Conservation (phyloP, 352 stramenopile species). For the Globisporangium sylvaticum region DNA sequence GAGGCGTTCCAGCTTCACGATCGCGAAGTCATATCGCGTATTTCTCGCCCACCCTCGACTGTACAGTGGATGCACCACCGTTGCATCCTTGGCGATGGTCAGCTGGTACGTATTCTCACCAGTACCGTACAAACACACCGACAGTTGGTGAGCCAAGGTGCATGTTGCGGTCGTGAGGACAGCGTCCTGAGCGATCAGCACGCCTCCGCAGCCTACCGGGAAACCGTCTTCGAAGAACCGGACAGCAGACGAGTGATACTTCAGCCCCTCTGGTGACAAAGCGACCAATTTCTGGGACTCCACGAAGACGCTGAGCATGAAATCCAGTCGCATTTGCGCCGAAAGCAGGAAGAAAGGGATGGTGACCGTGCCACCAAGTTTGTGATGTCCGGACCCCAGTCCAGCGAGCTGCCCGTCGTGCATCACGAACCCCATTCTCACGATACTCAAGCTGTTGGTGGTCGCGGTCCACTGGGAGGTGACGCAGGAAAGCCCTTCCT, state of each 20-base stretch:
- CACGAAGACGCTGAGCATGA: not conserved
- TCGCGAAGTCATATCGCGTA: constrained; percentile 1
- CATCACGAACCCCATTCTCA: constrained; percentile 3
- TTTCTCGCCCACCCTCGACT: not conserved
- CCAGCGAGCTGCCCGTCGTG: not conserved
- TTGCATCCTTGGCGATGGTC: not conserved
- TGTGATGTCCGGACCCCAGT: not conserved
- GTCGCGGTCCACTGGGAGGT: not conserved
- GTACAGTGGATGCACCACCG: constrained; percentile 5
- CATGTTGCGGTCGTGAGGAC: constrained; percentile 8
- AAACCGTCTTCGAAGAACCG: not conserved
- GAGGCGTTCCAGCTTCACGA: not conserved
- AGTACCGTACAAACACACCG: not conserved
- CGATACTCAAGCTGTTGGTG: not conserved
- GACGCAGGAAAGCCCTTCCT: not conserved
- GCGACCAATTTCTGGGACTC: not conserved
- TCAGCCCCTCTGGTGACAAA: not conserved
- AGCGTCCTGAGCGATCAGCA: not conserved
- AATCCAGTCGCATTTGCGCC: not conserved
- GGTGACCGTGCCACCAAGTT: not conserved
- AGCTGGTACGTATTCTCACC: not conserved
- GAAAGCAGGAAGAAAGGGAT: not conserved
- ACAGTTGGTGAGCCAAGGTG: not conserved
- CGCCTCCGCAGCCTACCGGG: not conserved
- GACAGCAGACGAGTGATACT: not conserved